A percentile compares a stretch with the other conserved stretches of the same genome.
phyloP scores from a whole-genome alignment of 2,329 filamentous ascomycete genomes.

The Cryphonectria japonica region DNA sequence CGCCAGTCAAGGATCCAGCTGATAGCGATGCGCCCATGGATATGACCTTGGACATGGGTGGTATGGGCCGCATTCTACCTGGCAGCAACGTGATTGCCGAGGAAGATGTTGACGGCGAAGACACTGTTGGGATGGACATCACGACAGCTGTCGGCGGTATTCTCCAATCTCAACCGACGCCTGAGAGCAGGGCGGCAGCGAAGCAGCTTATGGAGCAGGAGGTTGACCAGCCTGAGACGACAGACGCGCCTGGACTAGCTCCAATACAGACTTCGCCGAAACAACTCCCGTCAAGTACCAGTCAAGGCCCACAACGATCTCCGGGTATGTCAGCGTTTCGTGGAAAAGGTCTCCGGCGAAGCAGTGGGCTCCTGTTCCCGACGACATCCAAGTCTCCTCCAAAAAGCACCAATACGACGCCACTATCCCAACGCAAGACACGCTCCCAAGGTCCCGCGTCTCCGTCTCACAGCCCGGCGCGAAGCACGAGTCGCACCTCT shows the following conservation, averaged over 20 bases:
- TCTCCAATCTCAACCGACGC: conserved; percentile 47
- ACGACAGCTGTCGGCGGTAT: conserved; percentile 68
- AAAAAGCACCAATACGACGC: conserved; percentile 24
- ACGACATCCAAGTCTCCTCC: conserved; percentile 43
- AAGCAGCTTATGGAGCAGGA: conserved; percentile 65
- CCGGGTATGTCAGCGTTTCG: conserved; percentile 59
- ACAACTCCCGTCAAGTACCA: not conserved
- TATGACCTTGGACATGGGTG: conserved; percentile 65
- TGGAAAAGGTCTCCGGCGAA: conserved; percentile 54
- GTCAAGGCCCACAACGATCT: conserved; percentile 49
- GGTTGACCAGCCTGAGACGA: conserved; percentile 53
- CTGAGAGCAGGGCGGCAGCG: conserved; percentile 49
- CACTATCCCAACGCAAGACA: conserved; percentile 20
- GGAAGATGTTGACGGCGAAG: conserved; percentile 41
- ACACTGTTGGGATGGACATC: conserved; percentile 69
- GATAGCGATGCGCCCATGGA: conserved; percentile 42
- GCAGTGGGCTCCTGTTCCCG: conserved; percentile 46
- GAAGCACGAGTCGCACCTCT: conserved; percentile 33
- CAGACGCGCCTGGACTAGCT: conserved; percentile 44
- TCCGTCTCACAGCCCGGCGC: conserved; percentile 24
- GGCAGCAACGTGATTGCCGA: conserved; percentile 38
- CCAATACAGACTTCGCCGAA: conserved; percentile 42
- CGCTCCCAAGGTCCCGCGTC: conserved; percentile 27
- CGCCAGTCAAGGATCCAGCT: conserved; percentile 31
- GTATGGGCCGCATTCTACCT: conserved; percentile 58